These are phyloP conservation scores for Oryza meyeriana DNA, from an alignment of 176 grass and related monocot species.

Conservation along the genomic window DNA sequence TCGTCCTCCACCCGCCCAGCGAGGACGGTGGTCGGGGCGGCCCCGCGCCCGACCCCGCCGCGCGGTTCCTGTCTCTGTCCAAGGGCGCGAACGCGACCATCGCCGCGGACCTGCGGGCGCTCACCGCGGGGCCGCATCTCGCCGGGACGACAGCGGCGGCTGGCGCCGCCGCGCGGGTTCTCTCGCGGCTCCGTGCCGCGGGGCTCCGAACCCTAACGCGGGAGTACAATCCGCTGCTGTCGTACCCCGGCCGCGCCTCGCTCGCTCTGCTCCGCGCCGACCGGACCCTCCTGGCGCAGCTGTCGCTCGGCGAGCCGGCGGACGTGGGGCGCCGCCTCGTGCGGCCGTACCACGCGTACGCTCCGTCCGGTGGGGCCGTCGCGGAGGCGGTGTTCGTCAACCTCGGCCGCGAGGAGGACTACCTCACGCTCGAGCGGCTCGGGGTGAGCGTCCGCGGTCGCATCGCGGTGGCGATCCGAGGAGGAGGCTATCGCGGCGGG, in stretches of 20 bases:
- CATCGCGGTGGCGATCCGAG: slow-evolving; percentile 51
- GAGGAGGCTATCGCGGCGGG: slow-evolving; percentile 64
- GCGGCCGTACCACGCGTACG: slow-evolving; percentile 82
- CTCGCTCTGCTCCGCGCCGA: slow-evolving; percentile 64
- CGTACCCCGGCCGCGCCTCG: slow-evolving; percentile 59
- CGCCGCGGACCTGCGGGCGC: slow-evolving; percentile 52
- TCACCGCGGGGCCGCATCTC: slow-evolving; percentile 76
- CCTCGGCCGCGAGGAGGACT: slow-evolving; percentile 79
- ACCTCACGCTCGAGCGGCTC: slow-evolving; percentile 41
- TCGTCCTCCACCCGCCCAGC: slow-evolving; percentile 10
- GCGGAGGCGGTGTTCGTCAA: slow-evolving; percentile 81
- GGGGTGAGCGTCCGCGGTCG: slow-evolving; percentile 51
- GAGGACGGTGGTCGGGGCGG: neutral
- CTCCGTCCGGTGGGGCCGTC: slow-evolving; percentile 52
- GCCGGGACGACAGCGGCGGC: slow-evolving; percentile 55
- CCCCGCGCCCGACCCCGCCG: neutral
- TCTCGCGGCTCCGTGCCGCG: slow-evolving; percentile 37
- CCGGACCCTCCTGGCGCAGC: slow-evolving; percentile 31
- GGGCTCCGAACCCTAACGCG: slow-evolving; percentile 50
- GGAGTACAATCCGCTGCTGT: slow-evolving; percentile 69
- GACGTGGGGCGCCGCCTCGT: slow-evolving; percentile 37
- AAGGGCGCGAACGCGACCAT: slow-evolving; percentile 67
- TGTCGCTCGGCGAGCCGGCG: slow-evolving; percentile 65
- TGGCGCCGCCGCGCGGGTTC: slow-evolving; percentile 38
- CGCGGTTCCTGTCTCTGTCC: slow-evolving; percentile 60